Evolutionary conservation across 768 basidiomycete species (phyloP).

Genomic region (Mycena rebaudengoi): DNA sequence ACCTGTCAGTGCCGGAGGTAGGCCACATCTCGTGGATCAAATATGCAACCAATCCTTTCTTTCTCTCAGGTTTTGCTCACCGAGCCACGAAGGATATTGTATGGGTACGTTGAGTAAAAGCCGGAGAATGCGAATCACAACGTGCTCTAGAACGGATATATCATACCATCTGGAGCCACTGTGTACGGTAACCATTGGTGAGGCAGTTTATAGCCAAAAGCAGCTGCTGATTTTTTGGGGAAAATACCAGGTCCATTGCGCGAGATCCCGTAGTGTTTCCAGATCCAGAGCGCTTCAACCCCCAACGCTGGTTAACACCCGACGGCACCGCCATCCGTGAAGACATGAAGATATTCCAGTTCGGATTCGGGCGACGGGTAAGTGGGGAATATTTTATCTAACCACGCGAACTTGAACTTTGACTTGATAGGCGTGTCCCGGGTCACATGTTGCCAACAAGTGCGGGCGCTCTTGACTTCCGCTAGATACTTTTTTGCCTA

Average conservation of each 20-base stretch:
- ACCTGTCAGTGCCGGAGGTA: conserved; percentile 53
- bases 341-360: conserved; percentile 59
- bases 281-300: conserved; percentile 64
- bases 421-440: conserved; percentile 63
- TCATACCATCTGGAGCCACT: conserved; percentile 65
- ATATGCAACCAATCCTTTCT: background rate
- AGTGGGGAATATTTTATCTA: conserved; percentile 26
- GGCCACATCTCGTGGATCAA: background rate
- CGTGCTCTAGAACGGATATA: conserved; percentile 47
- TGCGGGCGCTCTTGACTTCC: conserved; percentile 34
- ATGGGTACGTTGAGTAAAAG: conserved; percentile 51
- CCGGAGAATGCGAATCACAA: background rate
- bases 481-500: background rate
- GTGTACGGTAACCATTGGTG: conserved; percentile 71
- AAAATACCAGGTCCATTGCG: conserved; percentile 53
- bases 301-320: conserved; percentile 60
- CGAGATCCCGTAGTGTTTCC: conserved; percentile 64
- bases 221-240: too few species aligned
- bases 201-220: background rate
- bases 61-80: conserved; percentile 61
- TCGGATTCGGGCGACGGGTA: conserved; percentile 63
- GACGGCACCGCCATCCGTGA: conserved; percentile 50
- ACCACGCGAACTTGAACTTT: background rate
- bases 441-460: conserved; percentile 63
- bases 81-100: conserved; percentile 69